Base-by-base conservation (phyloP, 2,329 filamentous ascomycete species). In the Pseudocercospora ulei region DNA sequence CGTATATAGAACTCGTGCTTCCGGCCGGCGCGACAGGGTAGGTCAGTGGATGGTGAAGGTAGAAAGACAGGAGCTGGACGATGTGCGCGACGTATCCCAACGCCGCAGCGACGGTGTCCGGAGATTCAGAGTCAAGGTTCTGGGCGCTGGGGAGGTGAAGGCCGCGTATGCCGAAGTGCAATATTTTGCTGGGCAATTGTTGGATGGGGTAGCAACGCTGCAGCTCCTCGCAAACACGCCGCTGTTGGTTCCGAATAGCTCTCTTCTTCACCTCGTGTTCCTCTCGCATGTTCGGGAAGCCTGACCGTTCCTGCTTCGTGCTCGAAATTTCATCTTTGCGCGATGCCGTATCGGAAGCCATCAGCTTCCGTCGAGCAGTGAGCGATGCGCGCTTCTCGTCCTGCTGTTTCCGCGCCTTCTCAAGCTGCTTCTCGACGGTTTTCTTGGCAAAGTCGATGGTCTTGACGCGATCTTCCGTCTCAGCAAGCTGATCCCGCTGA, bases 201-300 rank as follows among this genome's bases (percentile, higher is more conserved):
- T 77, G 73, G 43, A 98, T 93, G 3, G 81, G 78, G 56, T 87
- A 95, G 40, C 95, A 82, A 16, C 68, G 65, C 7, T 76, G 67
- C 0, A 98, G 68, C 48, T 94, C 86, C 49, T 90, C 79, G 59
- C 85, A 87, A 39, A 96, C 83, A 22, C 90, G 80, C 8, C 87
- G 76, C 13, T 87, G 75, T 60, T 96, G 90, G n/a, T 82, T 84
- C 41, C 72, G 76, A n/a, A 85, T 80, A 12, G 77, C 74, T 35
- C 80, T 76, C 26, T 69, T 68, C 0, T 73, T 77, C 12, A 44
- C 41, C 31, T 70, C 34, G 34, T 52, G 44, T 25, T 56, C 51
- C 3, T 50, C 46, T 12, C 48, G 44, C 8, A 52, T 28, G 8
- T 36, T 38, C 0, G 50, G 65, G 1, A 81, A 61, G 1, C 79